Evolutionary conservation across 305 asterid species (phyloP), one percentile per base, ranked within the genome.

Genomic region (Rubia tinctorum): DNA sequence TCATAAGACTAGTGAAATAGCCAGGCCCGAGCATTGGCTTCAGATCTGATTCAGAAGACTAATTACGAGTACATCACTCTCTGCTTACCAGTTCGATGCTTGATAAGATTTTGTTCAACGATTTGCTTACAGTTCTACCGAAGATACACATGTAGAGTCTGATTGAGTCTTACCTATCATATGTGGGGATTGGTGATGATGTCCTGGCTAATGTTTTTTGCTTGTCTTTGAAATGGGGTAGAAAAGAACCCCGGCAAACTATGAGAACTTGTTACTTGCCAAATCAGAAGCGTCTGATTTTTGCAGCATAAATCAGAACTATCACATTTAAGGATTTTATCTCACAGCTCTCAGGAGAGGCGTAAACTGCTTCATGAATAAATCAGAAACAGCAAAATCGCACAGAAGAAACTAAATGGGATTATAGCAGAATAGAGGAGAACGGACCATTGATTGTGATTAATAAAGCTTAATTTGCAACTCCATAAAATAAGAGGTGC

Each of bases 1-100:
- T 86, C 70, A 85, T 94, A 67, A 88, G 95, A 22, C 82, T 80
- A 8, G 88, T 77, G 73, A 85, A 76, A 63, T 84, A 86, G 79
- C 49, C 30, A 47, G 13, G 39, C 58, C 17, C 20, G 14, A 66
- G 39, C 2, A 34, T 34, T 34, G 39, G 39, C 39, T 34, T 34
- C 39, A 34, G 39, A 34, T 34, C 4, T 5, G 5, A 3, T 34
- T 34, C 39, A 34, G 39, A 34, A 34, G 39, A 34, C 39, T 34
- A 4, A 34, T 34, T 34, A 34, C 3, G 39, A 12, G 62, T 0
- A 9, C 39, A 59, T 59, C 37, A 4, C 25, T 61, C 12, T 4
- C 15, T 37, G 12, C 7, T 23, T 25, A 60, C 39, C 11, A 2
- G 18, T 11, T 62, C 13, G 39, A 37, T 25, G 64, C 6, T 20